phyloP scores from a whole-genome alignment of 2,329 filamentous ascomycete species.

The Sporothrix pseudoabietina region DNA sequence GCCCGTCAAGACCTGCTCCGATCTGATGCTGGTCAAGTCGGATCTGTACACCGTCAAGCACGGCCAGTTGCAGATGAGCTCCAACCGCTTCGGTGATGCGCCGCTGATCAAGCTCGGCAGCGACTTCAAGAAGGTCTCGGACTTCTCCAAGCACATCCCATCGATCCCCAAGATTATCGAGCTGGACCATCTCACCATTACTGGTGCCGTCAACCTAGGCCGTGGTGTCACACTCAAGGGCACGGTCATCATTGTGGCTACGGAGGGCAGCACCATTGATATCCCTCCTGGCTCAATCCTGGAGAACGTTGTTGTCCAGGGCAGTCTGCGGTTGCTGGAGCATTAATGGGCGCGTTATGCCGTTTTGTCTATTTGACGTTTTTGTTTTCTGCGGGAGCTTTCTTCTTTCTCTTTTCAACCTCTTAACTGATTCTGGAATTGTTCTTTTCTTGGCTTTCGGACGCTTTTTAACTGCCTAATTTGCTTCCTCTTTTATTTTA shows the following conservation, averaged over 20 bases:
- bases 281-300: slow-evolving; percentile 94
- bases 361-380: background rate
- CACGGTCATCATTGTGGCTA: slow-evolving; percentile 98
- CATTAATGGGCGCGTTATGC: slow-evolving; percentile 50
- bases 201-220: slow-evolving; percentile 93
- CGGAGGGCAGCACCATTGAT: slow-evolving; percentile 96
- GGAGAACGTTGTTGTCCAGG: slow-evolving; percentile 98
- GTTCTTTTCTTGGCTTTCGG: slow-evolving; percentile 6
- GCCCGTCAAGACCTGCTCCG: slow-evolving; percentile 99
- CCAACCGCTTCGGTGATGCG: slow-evolving; percentile 92
- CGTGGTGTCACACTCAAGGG: slow-evolving; percentile 95
- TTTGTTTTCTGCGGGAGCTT: background rate
- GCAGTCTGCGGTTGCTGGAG: slow-evolving; percentile 77
- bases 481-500: background rate
- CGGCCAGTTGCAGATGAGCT: slow-evolving; percentile 95
- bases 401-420: background rate
- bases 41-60: slow-evolving; percentile 99
- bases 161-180: slow-evolving; percentile 90
- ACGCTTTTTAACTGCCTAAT: background rate
- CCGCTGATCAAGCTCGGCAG: slow-evolving; percentile 97
- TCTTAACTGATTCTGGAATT: slow-evolving; percentile 12
- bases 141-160: slow-evolving; percentile 85
- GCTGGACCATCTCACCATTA: slow-evolving; percentile 94
- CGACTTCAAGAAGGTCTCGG: slow-evolving; percentile 99
- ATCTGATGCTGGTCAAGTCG: slow-evolving; percentile 99